Conservation (phyloP, 106 monocot genomes). For the Apostasia shenzhenica region DNA sequence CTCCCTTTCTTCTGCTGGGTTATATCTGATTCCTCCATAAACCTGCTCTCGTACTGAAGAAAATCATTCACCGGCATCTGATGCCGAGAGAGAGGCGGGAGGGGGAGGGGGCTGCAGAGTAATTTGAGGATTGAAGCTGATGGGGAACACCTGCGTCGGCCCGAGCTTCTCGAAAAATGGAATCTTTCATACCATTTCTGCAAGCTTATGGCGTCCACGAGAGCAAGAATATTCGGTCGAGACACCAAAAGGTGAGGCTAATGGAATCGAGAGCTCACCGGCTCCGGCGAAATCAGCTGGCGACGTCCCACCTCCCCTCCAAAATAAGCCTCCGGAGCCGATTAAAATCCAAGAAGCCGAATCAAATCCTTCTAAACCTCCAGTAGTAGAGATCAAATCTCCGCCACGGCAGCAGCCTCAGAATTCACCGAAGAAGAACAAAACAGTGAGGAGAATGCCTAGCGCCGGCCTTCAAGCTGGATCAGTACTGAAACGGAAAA, state of each 20-base stretch:
- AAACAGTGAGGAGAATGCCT: not conserved
- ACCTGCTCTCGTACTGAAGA: not conserved
- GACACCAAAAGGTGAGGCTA: no score
- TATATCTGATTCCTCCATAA: not conserved
- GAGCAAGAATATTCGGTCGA: not conserved
- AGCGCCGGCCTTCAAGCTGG: constrained; percentile 13
- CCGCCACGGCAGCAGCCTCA: not conserved
- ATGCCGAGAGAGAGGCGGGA: not conserved
- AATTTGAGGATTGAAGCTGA: not conserved
- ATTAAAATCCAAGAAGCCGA: constrained; percentile 7
- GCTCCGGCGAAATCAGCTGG: not conserved
- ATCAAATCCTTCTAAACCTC: not conserved
- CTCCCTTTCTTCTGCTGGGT: not conserved
- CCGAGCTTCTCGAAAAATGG: constrained; percentile 6
- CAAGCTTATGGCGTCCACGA: constrained; percentile 5
- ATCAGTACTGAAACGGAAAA: constrained; percentile 14
- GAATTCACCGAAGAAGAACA: not conserved
- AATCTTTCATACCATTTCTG: constrained; percentile 6
- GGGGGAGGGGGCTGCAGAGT: not conserved
- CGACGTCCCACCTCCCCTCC: not conserved
- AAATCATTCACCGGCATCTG: not conserved
- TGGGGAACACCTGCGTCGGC: constrained; percentile 12
- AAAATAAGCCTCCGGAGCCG: constrained; percentile 2
- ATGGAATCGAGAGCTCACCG: not conserved
- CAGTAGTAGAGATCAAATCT: not conserved